Percentiles rank a stretch among this genome's conserved stretches.
phyloP scores from a whole-genome alignment of 108 stramenopile species.

The Licmophora abbreviata region DNA sequence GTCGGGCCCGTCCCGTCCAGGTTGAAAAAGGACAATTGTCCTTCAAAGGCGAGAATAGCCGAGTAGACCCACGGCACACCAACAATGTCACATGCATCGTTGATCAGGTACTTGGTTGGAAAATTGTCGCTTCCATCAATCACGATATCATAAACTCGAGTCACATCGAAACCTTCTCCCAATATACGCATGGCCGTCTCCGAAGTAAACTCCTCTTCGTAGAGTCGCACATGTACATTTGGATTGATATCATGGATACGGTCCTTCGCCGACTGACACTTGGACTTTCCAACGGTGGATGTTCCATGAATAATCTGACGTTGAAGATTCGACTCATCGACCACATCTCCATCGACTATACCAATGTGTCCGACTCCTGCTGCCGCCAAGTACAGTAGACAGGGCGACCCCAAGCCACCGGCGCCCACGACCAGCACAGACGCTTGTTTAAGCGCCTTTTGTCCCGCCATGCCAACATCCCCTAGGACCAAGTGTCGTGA shows the following conservation, averaged over 20 bases:
- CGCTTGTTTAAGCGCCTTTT: slow-evolving; percentile 61
- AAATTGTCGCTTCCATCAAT: slow-evolving; percentile 96
- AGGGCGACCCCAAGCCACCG: slow-evolving; percentile 91
- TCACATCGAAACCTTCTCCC: slow-evolving; percentile 37
- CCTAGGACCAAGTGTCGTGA: slow-evolving; percentile 85
- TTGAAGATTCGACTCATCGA: slow-evolving; percentile 93
- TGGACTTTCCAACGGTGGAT: slow-evolving; percentile 64
- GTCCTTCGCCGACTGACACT: slow-evolving; percentile 70
- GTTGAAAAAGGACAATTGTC: slow-evolving; percentile 84
- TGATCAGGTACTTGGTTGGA: slow-evolving; percentile 92
- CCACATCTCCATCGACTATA: slow-evolving; percentile 89
- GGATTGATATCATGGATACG: slow-evolving; percentile 82
- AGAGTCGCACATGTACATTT: slow-evolving; percentile 51
- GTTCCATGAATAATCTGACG: slow-evolving; percentile 91
- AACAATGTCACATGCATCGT: slow-evolving; percentile 86
- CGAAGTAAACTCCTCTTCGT: slow-evolving; percentile 76
- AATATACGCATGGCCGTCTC: slow-evolving; percentile 59
- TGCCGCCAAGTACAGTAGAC: slow-evolving; percentile 89
- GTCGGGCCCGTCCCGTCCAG: slow-evolving; percentile 59
- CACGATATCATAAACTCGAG: slow-evolving; percentile 62
- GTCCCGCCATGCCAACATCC: slow-evolving; percentile 75
- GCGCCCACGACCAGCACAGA: slow-evolving; percentile 89
- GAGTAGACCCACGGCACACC: slow-evolving; percentile 84
- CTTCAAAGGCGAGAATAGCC: slow-evolving; percentile 92
- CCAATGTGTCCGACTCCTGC: slow-evolving; percentile 89